phyloP scores from a whole-genome alignment of 805 yeast species.

The Metschnikowia drakensbergensis region DNA sequence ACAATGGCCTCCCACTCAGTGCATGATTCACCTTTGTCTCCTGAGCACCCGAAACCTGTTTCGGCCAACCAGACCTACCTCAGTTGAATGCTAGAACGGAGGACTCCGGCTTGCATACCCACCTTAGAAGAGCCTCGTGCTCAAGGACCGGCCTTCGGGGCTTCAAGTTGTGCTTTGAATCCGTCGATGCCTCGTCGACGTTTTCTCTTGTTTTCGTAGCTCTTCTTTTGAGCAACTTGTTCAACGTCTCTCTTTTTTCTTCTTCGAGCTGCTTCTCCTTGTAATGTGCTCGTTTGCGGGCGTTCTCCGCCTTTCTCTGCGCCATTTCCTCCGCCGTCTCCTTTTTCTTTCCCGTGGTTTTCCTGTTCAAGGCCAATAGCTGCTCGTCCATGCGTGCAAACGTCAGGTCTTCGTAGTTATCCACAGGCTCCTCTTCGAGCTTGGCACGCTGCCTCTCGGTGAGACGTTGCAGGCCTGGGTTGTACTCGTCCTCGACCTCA shows the following conservation, averaged over 20 bases:
- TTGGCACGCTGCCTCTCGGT: conserved; percentile 56
- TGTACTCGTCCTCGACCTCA: conserved; percentile 44
- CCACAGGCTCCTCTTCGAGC: conserved; percentile 27
- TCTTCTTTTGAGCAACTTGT: conserved; percentile 77
- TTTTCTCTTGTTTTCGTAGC: conserved; percentile 64
- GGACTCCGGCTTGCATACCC: conserved; percentile 27
- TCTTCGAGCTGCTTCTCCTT: conserved; percentile 81
- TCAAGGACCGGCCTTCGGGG: conserved; percentile 40
- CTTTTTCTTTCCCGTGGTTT: conserved; percentile 45
- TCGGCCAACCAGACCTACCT: neutral
- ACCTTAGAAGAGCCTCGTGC: conserved; percentile 46
- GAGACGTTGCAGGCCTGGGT: conserved; percentile 47
- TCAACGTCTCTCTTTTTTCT: conserved; percentile 88
- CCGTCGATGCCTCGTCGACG: conserved; percentile 26
- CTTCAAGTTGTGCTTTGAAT: conserved; percentile 20
- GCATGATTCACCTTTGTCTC: neutral
- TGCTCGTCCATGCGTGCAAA: conserved; percentile 30
- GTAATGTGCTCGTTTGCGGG: conserved; percentile 82
- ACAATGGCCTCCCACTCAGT: neutral
- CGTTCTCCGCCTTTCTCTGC: conserved; percentile 77
- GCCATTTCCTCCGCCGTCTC: conserved; percentile 83
- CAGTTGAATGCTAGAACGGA: conserved; percentile 9
- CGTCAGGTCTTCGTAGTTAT: conserved; percentile 17
- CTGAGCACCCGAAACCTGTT: neutral
- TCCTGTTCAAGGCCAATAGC: conserved; percentile 25